Evolutionary conservation across 2,329 filamentous ascomycete species (phyloP), one percentile per base, ranked within the genome.

Genomic region (Neonectria punicea): DNA sequence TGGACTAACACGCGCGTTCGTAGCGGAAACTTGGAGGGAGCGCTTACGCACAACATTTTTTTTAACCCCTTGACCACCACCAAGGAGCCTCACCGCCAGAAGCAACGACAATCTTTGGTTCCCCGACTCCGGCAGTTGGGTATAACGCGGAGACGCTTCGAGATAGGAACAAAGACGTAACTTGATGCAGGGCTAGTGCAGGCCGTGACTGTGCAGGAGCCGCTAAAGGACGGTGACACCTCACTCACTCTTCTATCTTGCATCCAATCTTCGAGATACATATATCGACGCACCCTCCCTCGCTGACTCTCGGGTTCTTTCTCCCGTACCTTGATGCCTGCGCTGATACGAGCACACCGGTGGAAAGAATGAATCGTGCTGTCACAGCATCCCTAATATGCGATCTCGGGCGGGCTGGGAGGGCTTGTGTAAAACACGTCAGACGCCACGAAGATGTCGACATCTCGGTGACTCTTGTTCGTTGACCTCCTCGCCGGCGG

Each of bases 361-460:
- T 18, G n/a, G 44, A 51, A 34, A 16, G 41, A 57, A 44, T 28
- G 22, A 43, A 58, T 18, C 46, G 44, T 44, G 9, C 28, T n/a
- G 22, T 16, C 30, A 16, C 36, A 22, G 34, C 16, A 41, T 51
- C 44, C 3, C 16, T n/a, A 9, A 53, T 55, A 51, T 34, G 56
- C 51, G 53, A 60, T 46, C 39, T 34, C 9, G 14, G 7, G 51
- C 18, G 25, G 55, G 53, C 32, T 25, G n/a, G 41, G 58, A 32
- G 5, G 36, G 13, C 44, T 34, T 20, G 49, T 32, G 51, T 9
- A 39, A 67, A 67, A 74, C 46, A 53, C 72, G 72, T 73, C 72
- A 74, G 61, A 67, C 65, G 68, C 72, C 72, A 73, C 64, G 41
- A 53, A 51, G 58, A 74, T 74, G 72, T 74, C 72, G 72, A 73